A percentile compares a stretch with the other conserved stretches of the same genome.
Conservation (phyloP, 208 protist species). For the Crithidia fasciculata region DNA sequence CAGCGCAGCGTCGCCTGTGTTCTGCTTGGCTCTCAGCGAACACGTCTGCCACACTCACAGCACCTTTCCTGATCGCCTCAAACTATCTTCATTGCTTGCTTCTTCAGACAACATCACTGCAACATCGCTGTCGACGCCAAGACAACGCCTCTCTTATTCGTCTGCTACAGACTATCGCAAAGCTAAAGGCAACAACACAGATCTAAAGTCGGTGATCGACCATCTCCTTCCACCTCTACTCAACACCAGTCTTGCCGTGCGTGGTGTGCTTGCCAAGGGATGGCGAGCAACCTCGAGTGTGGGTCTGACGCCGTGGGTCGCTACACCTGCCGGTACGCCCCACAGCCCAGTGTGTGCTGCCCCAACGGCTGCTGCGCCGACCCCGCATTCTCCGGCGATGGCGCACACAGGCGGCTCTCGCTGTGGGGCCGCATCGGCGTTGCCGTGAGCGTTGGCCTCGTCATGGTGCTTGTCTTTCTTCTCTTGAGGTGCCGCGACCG, state of each 20-base stretch:
- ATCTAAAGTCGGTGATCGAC: no score
- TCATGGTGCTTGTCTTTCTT: slow-evolving; percentile 8
- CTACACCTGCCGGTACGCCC: slow-evolving; percentile 26
- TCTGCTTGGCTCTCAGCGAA: no score
- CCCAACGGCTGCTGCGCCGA: slow-evolving; percentile 30
- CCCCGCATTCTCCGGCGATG: neutral
- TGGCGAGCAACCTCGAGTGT: slow-evolving; percentile 8
- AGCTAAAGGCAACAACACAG: no score
- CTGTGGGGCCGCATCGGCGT: slow-evolving; percentile 21
- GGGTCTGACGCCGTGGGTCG: slow-evolving; percentile 10
- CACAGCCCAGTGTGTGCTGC: slow-evolving; percentile 28
- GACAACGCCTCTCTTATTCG: no score
- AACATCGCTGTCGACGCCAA: no score
- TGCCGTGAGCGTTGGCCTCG: neutral
- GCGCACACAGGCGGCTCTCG: neutral
- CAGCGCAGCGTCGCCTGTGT: no score
- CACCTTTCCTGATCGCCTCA: no score
- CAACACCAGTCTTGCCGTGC: neutral
- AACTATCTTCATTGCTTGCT: no score
- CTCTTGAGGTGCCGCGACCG: slow-evolving; percentile 16
- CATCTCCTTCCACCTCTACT: neutral
- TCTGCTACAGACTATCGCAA: no score
- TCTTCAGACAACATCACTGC: no score
- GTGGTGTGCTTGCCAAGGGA: no score
- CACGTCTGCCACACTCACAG: no score